Percentiles rank a stretch among this genome's conserved stretches.
phyloP scores from a whole-genome alignment of 345 rosid genomes.

The Draba incana region DNA sequence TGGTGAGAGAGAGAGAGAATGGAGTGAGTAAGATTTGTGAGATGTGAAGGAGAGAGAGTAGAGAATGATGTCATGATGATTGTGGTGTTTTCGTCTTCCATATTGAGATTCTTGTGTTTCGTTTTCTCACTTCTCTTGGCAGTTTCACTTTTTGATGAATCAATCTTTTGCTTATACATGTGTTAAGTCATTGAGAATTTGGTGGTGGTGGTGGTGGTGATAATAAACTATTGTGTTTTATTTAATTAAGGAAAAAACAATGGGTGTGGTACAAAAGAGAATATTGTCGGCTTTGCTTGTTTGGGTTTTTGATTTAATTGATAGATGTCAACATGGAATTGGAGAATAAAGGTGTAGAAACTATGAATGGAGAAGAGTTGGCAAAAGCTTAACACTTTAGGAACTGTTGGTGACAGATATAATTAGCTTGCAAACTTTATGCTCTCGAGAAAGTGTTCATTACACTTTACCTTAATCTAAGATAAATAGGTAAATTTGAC shows the following conservation, averaged over 20 bases:
- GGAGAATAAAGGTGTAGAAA: constrained; percentile 39
- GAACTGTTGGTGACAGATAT: constrained; percentile 36
- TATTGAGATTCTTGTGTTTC: constrained; percentile 51
- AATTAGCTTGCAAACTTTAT: constrained; percentile 38
- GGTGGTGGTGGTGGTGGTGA: constrained; percentile 14
- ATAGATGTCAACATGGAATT: not conserved
- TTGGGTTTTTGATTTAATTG: constrained; percentile 22
- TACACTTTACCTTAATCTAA: not conserved
- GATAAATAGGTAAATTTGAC: not conserved
- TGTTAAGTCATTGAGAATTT: constrained; percentile 21
- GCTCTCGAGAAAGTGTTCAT: constrained; percentile 9
- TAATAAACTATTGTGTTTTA: constrained; percentile 9
- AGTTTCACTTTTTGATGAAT: constrained; percentile 31
- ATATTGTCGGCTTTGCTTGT: constrained; percentile 44
- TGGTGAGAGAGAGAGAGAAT: constrained; percentile 52
- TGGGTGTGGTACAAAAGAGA: constrained; percentile 41
- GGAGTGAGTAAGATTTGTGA: constrained; percentile 57
- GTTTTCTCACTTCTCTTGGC: constrained; percentile 25
- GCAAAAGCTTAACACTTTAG: constrained; percentile 41
- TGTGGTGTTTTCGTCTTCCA: constrained; percentile 52
- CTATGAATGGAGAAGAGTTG: constrained; percentile 34
- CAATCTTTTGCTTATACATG: constrained; percentile 37
- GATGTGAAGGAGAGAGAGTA: constrained; percentile 51
- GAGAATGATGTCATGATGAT: constrained; percentile 68
- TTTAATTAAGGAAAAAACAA: constrained; percentile 26